Evolutionary conservation across 805 yeast genomes (phyloP).

Genomic region (Pichia rugopelliculosa): DNA sequence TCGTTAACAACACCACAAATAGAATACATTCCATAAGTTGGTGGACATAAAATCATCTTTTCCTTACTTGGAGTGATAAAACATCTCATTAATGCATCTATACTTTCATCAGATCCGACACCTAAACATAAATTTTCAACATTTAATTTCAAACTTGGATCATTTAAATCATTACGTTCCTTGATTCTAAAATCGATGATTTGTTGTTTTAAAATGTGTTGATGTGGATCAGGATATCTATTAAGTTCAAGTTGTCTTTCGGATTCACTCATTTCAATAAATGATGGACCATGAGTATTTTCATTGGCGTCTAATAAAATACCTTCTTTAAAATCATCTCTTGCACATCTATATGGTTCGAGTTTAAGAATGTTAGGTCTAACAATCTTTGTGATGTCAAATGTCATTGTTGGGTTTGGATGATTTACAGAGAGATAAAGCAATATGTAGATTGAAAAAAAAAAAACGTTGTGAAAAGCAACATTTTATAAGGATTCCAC

Average conservation of each 20-base stretch:
- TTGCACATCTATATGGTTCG: conserved; percentile 92
- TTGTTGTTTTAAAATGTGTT: conserved; percentile 61
- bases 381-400: conserved; percentile 51
- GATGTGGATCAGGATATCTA: conserved; percentile 98
- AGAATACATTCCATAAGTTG: conserved; percentile 96
- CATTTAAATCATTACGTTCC: conserved; percentile 22
- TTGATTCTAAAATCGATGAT: conserved; percentile 65
- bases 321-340: conserved; percentile 91
- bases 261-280: conserved; percentile 34
- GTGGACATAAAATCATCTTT: conserved; percentile 81
- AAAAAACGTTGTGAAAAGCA: too few relatives aligned
- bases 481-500: too few relatives aligned
- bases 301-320: conserved; percentile 92
- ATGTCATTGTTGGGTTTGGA: conserved; percentile 28
- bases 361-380: conserved; percentile 79
- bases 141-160: conserved; percentile 8
- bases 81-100: conserved; percentile 81
- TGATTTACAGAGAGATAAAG: too few relatives aligned
- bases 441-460: not conserved
- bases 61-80: conserved; percentile 77
- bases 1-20: conserved; percentile 90
- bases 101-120: conserved; percentile 95
- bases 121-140: conserved; percentile 81
- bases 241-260: conserved; percentile 57
- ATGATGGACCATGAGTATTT: conserved; percentile 86